phyloP scores from a whole-genome alignment of 805 yeast genomes.

The Saturnispora saitoi region DNA sequence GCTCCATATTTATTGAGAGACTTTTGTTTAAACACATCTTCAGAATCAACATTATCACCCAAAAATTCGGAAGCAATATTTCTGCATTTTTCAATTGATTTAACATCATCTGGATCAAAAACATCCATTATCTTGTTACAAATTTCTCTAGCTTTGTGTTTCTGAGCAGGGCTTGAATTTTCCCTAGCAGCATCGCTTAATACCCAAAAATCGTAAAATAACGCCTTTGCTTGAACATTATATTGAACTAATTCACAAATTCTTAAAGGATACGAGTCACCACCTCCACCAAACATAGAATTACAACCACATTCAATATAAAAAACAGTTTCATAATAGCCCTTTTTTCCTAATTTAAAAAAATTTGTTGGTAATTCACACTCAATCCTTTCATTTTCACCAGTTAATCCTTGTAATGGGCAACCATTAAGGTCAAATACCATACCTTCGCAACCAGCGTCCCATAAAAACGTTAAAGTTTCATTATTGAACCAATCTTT shows the following conservation, averaged over 20 bases:
- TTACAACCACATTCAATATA: constrained; percentile 89
- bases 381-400: constrained; percentile 73
- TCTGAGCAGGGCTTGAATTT: constrained; percentile 65
- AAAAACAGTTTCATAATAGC: constrained; percentile 48
- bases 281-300: constrained; percentile 74
- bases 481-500: constrained; percentile 40
- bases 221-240: constrained; percentile 67
- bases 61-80: constrained; percentile 52
- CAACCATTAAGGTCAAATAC: constrained; percentile 58
- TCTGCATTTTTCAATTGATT: constrained; percentile 54
- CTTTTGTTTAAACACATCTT: constrained; percentile 48
- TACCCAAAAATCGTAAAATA: constrained; percentile 78
- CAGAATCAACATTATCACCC: constrained; percentile 58
- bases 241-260: constrained; percentile 77
- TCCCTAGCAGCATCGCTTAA: constrained; percentile 89
- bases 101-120: constrained; percentile 64
- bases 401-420: constrained; percentile 79
- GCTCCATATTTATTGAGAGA: constrained; percentile 35
- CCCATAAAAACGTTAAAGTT: constrained; percentile 40
- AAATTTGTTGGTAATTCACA: constrained; percentile 56
- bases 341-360: constrained; percentile 22
- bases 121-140: constrained; percentile 75
- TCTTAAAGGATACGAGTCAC: constrained; percentile 54
- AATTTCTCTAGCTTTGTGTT: constrained; percentile 71
- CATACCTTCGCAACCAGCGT: constrained; percentile 78